A percentile compares a stretch with the other conserved stretches of the same genome.
Conservation (phyloP, 495 filamentous ascomycete genomes). For the Xanthoparmelia taractica region DNA sequence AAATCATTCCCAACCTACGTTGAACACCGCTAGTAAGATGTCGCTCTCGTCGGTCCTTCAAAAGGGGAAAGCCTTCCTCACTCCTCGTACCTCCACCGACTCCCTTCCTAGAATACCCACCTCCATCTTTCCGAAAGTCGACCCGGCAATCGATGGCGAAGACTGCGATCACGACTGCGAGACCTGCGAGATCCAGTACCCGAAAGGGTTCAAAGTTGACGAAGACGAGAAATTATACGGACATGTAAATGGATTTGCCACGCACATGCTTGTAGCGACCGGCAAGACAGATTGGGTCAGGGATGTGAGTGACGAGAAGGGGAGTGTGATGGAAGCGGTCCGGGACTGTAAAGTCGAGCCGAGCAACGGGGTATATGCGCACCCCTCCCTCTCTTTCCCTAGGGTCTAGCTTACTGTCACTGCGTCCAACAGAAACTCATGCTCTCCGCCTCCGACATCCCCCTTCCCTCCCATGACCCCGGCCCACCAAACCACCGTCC, state of each 20-base stretch:
- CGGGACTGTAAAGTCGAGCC: constrained; percentile 53
- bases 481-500: constrained; percentile 54
- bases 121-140: constrained; percentile 45
- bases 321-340: constrained; percentile 92
- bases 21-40: constrained; percentile 5
- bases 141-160: constrained; percentile 70
- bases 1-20: neutral
- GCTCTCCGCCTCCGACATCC: constrained; percentile 91
- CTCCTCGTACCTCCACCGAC: constrained; percentile 17
- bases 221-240: constrained; percentile 76
- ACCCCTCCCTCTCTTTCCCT: neutral
- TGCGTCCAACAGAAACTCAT: constrained; percentile 59
- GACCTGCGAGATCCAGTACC: constrained; percentile 71
- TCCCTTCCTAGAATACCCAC: constrained; percentile 27
- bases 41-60: constrained; percentile 20
- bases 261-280: constrained; percentile 86
- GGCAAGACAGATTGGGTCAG: constrained; percentile 92
- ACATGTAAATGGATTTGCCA: constrained; percentile 78
- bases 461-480: constrained; percentile 53
- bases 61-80: constrained; percentile 20
- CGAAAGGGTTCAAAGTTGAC: constrained; percentile 67
- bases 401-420: neutral
- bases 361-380: constrained; percentile 61
- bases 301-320: constrained; percentile 83
- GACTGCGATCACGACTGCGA: constrained; percentile 87